phyloP scores from a whole-genome alignment of 768 basidiomycete genomes.

The Lenzites betulinus region DNA sequence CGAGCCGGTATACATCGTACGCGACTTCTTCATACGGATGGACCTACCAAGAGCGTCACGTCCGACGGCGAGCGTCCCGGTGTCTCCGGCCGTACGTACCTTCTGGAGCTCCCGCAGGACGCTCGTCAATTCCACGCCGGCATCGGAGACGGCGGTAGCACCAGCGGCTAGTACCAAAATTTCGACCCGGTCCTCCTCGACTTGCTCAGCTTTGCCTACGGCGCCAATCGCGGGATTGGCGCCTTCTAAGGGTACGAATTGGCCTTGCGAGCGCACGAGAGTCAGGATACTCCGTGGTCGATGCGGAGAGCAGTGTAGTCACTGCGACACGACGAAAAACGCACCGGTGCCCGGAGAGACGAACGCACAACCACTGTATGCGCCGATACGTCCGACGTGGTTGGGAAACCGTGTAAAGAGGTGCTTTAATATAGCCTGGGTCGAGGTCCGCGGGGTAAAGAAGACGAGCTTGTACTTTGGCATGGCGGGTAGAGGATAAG shows the following conservation, averaged over 20 bases:
- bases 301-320: neutral
- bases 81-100: conserved; percentile 34
- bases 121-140: conserved; percentile 38
- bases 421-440: conserved; percentile 43
- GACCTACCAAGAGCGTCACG: conserved; percentile 33
- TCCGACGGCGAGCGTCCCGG: neutral
- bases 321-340: neutral
- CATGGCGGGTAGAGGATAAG: conserved; percentile 6
- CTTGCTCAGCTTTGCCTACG: conserved; percentile 44
- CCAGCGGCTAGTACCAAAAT: conserved; percentile 45
- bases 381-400: conserved; percentile 52
- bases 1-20: conserved; percentile 55
- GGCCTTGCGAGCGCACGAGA: conserved; percentile 36
- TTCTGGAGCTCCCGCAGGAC: conserved; percentile 48
- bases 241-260: conserved; percentile 43
- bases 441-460: conserved; percentile 47
- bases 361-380: conserved; percentile 58
- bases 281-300: neutral
- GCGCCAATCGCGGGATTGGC: conserved; percentile 50
- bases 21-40: conserved; percentile 62
- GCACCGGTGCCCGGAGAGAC: conserved; percentile 52
- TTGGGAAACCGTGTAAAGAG: conserved; percentile 48
- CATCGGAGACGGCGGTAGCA: conserved; percentile 9
- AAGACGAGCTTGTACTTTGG: conserved; percentile 54
- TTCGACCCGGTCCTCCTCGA: conserved; percentile 58